These are phyloP conservation scores for Aureobasidium vineae DNA, from an alignment of 2,329 filamentous ascomycete species.

Conservation along the genomic window DNA sequence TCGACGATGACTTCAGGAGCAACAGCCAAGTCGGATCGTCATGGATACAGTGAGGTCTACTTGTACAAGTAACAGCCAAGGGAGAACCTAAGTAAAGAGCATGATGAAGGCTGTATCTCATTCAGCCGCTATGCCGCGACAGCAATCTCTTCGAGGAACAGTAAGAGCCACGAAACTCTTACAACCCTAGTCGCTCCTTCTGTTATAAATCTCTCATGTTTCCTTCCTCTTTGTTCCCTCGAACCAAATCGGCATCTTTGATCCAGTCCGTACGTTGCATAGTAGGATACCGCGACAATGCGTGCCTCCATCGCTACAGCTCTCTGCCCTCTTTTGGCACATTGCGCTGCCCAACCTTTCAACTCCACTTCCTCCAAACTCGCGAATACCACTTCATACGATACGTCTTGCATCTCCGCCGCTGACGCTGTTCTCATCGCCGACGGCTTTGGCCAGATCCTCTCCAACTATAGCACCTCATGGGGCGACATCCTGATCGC, in stretches of 20 bases:
- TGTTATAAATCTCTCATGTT: neutral
- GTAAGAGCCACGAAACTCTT: neutral
- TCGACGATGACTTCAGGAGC: conserved; percentile 1
- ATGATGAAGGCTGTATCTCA: no score
- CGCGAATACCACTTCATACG: neutral
- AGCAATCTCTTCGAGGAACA: neutral
- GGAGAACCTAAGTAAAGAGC: neutral
- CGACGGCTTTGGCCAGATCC: conserved; percentile 34
- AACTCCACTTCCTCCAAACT: neutral
- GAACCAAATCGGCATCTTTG: neutral
- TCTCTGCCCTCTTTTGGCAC: neutral
- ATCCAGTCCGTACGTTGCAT: neutral
- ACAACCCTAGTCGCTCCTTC: neutral
- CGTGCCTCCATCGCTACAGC: neutral
- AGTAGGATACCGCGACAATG: neutral
- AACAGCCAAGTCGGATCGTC: neutral
- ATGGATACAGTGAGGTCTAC: neutral
- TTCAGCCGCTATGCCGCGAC: conserved; percentile 10
- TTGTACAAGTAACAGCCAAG: no score
- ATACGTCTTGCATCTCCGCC: neutral
- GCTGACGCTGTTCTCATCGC: conserved; percentile 34
- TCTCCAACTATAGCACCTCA: conserved; percentile 33
- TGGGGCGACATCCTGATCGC: conserved; percentile 33
- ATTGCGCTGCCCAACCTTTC: neutral
- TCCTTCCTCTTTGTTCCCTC: neutral